phyloP scores from a whole-genome alignment of 805 yeast genomes.

The Wickerhamiella kurtzmanii region DNA sequence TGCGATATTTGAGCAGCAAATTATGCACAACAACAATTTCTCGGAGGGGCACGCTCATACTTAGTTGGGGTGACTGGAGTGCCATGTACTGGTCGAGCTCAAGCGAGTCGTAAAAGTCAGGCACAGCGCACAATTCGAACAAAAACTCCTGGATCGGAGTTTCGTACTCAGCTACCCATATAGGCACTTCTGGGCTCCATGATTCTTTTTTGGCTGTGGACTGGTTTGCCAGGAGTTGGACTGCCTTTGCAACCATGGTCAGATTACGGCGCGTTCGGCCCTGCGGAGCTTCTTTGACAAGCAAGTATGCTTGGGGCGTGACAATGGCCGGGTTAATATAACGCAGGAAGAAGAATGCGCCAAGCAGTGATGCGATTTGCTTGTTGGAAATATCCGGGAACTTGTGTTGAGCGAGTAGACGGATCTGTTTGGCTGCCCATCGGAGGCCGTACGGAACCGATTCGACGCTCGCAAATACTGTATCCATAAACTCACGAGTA shows the following conservation, averaged over 20 bases:
- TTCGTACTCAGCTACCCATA: slow-evolving; percentile 22
- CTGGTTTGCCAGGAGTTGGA: slow-evolving; percentile 81
- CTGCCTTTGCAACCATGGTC: slow-evolving; percentile 64
- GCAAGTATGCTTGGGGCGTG: slow-evolving; percentile 54
- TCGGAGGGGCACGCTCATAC: slow-evolving; percentile 24
- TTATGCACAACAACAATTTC: slow-evolving; percentile 27
- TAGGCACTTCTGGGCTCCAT: slow-evolving; percentile 21
- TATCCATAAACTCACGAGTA: slow-evolving; percentile 30
- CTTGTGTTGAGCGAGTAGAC: slow-evolving; percentile 38
- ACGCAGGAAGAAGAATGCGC: slow-evolving; percentile 73
- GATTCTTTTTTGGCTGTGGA: slow-evolving; percentile 46
- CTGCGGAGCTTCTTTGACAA: slow-evolving; percentile 27
- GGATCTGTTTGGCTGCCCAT: slow-evolving; percentile 55
- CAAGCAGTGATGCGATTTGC: slow-evolving; percentile 37
- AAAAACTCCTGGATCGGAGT: slow-evolving; percentile 23
- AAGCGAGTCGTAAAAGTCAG: slow-evolving; percentile 28
- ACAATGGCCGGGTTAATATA: slow-evolving; percentile 82
- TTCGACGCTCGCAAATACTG: slow-evolving; percentile 42
- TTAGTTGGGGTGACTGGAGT: slow-evolving; percentile 24
- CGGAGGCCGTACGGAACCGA: slow-evolving; percentile 59
- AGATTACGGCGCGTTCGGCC: slow-evolving; percentile 46
- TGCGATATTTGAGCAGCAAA: slow-evolving; percentile 24
- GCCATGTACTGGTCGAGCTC: slow-evolving; percentile 30
- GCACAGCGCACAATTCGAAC: slow-evolving; percentile 28
- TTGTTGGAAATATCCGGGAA: slow-evolving; percentile 43